Conservation (phyloP, 1,139 yeast genomes). For the Magnusiomyces suaveolens region DNA sequence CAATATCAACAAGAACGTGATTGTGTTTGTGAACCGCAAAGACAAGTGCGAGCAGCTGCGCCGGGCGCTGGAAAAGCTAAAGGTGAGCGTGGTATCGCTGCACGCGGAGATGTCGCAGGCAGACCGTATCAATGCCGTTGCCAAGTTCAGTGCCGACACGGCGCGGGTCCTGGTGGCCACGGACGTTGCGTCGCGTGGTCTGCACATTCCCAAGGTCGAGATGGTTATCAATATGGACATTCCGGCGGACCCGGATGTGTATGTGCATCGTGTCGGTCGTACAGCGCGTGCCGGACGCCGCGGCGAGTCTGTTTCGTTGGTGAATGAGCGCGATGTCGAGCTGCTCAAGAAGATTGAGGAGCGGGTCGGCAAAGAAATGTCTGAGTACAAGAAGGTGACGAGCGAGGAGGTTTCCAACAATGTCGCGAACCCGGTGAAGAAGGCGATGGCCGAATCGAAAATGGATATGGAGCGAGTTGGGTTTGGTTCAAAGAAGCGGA, state of each 20-base stretch:
- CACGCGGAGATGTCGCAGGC: conserved; percentile 93
- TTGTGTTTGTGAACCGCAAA: conserved; percentile 86
- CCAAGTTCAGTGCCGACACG: conserved; percentile 87
- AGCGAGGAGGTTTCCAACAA: conserved; percentile 67
- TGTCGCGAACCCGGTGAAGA: conserved; percentile 57
- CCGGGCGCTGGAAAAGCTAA: conserved; percentile 63
- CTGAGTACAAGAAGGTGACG: conserved; percentile 53
- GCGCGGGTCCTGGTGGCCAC: conserved; percentile 89
- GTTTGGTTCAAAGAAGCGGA: conserved; percentile 65
- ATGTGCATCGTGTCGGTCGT: conserved; percentile 97
- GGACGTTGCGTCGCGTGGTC: conserved; percentile 94
- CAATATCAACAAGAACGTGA: conserved; percentile 58
- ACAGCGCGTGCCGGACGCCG: conserved; percentile 97
- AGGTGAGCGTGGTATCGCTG: conserved; percentile 72
- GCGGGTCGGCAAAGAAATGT: conserved; percentile 71
- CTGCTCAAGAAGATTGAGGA: conserved; percentile 81
- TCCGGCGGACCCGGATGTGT: conserved; percentile 95
- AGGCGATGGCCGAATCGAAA: conserved; percentile 80
- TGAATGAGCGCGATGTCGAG: conserved; percentile 75
- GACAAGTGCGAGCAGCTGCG: conserved; percentile 78
- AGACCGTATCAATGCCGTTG: conserved; percentile 83
- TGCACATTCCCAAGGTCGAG: conserved; percentile 88
- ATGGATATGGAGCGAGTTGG: conserved; percentile 90
- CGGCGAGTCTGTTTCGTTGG: conserved; percentile 61
- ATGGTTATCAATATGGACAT: conserved; percentile 84